Base-by-base conservation (phyloP, 192 early-diverging fungal genomes). In the Coemansia aciculifera region DNA sequence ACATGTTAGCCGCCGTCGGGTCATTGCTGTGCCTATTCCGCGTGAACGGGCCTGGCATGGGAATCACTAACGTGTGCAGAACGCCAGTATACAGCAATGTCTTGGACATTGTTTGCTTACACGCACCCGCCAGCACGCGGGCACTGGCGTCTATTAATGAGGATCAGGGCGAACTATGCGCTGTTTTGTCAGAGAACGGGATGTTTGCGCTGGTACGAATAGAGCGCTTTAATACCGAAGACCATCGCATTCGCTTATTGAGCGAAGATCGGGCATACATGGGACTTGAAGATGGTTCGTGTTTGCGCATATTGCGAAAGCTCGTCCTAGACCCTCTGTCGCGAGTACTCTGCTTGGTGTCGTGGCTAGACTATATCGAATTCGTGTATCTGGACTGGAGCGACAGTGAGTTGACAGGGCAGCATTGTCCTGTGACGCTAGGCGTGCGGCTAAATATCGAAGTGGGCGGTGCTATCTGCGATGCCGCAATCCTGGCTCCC, bases 311-410 rank as follows among this genome's bases (percentile, higher is more conserved):
- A 51, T 38, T 75, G 39, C 66, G 65, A 48, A 75, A 75, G 44
- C 48, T 72, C 8, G 56, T 59, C 21, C 5, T 31, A 8, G 78
- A 80, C 24, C 73, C 78, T 21, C 46, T 67, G 42, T 59, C 68
- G 6, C 73, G 78, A 6, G 66, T 66, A 3, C 27, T 72, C 19
- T 73, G 57, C n/a, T 29, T 72, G 12, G 70, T 75, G 9, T 71
- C 78, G 38, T 80, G 78, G 78, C 27, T 62, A 5, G 66, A 75
- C 51, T 37, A 51, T 24, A 68, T 80, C 13, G 78, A 80, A 24
- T 38, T 80, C 15, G 31, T 62, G 3, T 27, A 66, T 23, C 27
- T 73, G 11, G 63, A 67, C 44, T 67, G 71, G 67, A 19, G 3
- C 48, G 56, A 42, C 63, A 46, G 34, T 15, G 34, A 39, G 3